Conservation (phyloP, 352 stramenopile genomes). For the Ophiocytium majus region DNA sequence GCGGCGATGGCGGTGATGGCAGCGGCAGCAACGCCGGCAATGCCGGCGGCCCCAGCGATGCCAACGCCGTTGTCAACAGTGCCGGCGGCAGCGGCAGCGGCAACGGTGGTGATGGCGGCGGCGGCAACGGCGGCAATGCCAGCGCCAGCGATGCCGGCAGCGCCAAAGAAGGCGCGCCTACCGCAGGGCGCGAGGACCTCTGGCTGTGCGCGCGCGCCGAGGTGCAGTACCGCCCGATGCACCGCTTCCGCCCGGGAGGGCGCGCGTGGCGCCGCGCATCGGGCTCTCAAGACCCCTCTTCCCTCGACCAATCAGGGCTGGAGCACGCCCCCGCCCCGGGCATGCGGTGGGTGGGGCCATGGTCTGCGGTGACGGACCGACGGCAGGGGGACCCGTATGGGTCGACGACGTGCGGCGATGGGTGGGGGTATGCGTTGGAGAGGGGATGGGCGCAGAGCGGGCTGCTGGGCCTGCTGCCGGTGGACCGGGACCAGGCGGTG, state of each 20-base stretch:
- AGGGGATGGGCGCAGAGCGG: background rate
- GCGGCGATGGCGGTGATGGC: background rate
- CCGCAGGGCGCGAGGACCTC: too few relatives aligned
- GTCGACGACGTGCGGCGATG: background rate
- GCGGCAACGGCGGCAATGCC: background rate
- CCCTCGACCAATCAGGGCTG: too few relatives aligned
- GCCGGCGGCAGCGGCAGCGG: background rate
- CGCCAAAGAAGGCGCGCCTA: too few relatives aligned
- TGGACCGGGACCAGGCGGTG: background rate
- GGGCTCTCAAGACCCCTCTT: too few relatives aligned
- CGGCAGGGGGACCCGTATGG: background rate
- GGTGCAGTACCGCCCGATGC: background rate
- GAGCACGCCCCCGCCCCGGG: too few relatives aligned
- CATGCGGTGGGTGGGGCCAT: background rate
- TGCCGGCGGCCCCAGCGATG: background rate
- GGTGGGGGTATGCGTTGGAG: conserved; percentile 11
- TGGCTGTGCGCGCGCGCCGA: background rate
- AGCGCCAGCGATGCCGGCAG: background rate
- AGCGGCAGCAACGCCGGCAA: background rate
- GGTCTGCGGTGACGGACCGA: background rate
- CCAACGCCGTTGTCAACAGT: background rate
- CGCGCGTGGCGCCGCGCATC: too few relatives aligned
- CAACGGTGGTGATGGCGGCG: background rate
- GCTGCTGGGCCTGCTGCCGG: background rate
- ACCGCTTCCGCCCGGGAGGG: background rate